Percentiles rank a stretch among this genome's conserved stretches.
Evolutionary conservation across 495 filamentous ascomycete genomes (phyloP).

Genomic region (Aspergillus olivimuriae): DNA sequence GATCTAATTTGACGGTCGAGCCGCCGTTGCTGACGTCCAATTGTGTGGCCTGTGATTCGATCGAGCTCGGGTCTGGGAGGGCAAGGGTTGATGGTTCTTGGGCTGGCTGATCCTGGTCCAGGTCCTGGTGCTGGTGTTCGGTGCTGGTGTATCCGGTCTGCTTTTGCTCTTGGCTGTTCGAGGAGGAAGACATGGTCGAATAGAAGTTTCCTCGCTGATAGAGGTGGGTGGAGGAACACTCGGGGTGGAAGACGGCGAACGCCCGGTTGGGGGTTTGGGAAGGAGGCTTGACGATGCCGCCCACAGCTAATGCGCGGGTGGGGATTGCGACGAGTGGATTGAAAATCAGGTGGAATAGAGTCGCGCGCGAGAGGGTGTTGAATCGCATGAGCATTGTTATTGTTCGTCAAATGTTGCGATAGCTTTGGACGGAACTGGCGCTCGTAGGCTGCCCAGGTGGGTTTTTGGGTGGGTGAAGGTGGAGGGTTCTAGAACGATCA

Average conservation of each 20-base stretch:
- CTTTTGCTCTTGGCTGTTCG: constrained; percentile 7
- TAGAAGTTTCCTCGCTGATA: constrained; percentile 1
- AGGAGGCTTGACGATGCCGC: constrained; percentile 2
- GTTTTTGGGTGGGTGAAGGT: too few species aligned
- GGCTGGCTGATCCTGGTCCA: neutral
- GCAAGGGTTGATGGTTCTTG: constrained; percentile 26
- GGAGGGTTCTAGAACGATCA: constrained; percentile 27
- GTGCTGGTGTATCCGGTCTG: too few species aligned
- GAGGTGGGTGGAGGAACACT: constrained; percentile 3
- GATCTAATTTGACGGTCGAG: constrained; percentile 45
- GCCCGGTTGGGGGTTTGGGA: neutral
- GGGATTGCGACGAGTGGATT: constrained; percentile 9
- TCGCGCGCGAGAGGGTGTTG: constrained; percentile 14
- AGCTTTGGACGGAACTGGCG: neutral
- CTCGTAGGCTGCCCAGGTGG: neutral
- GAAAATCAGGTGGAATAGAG: constrained; percentile 22
- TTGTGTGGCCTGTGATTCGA: constrained; percentile 7
- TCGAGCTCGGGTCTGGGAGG: constrained; percentile 15
- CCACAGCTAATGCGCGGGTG: constrained; percentile 5
- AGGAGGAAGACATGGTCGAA: constrained; percentile 4
- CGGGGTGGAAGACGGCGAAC: constrained; percentile 4
- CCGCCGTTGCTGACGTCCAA: constrained; percentile 45
- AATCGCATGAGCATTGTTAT: constrained; percentile 9
- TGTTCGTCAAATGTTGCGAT: neutral
- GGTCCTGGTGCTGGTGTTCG: neutral